phyloP scores from a whole-genome alignment of 2,329 filamentous ascomycete species.

The Hymenoscyphus albidus region DNA sequence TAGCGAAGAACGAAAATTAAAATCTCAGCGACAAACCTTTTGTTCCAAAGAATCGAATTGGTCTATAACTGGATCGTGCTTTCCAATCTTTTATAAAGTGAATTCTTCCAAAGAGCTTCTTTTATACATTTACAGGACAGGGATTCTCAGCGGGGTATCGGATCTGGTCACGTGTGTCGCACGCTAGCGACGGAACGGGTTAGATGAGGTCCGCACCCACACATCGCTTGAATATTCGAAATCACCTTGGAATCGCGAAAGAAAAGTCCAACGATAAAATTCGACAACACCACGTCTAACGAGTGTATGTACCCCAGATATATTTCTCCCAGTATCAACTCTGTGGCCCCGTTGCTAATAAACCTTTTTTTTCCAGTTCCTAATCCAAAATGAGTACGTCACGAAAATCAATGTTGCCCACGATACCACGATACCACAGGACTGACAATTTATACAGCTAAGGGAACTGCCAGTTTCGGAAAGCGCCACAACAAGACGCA shows the following conservation, averaged over 20 bases:
- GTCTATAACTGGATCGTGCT: too few relatives aligned
- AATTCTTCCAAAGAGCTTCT: too few relatives aligned
- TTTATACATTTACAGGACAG: neutral
- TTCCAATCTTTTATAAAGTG: too few relatives aligned
- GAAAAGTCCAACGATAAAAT: constrained; percentile 23
- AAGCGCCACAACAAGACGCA: constrained; percentile 37
- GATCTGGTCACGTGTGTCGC: neutral
- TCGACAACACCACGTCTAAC: constrained; percentile 22
- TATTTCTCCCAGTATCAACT: neutral
- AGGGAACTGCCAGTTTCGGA: constrained; percentile 35
- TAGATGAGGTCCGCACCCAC: neutral
- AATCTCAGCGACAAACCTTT: too few relatives aligned
- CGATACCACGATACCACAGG: constrained; percentile 10
- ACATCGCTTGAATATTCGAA: constrained; percentile 12
- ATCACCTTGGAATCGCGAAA: constrained; percentile 9
- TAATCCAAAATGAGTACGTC: constrained; percentile 36
- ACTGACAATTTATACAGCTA: constrained; percentile 31
- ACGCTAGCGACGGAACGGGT: neutral
- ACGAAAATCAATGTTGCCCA: constrained; percentile 4
- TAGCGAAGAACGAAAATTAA: too few relatives aligned
- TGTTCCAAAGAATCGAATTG: too few relatives aligned
- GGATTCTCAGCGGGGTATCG: neutral
- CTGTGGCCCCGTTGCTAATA: constrained; percentile 13
- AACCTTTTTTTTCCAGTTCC: constrained; percentile 21
- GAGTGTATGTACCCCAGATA: constrained; percentile 19